Evolutionary conservation across 495 filamentous ascomycete species (phyloP).

Genomic region (Daldinia bambusicola): DNA sequence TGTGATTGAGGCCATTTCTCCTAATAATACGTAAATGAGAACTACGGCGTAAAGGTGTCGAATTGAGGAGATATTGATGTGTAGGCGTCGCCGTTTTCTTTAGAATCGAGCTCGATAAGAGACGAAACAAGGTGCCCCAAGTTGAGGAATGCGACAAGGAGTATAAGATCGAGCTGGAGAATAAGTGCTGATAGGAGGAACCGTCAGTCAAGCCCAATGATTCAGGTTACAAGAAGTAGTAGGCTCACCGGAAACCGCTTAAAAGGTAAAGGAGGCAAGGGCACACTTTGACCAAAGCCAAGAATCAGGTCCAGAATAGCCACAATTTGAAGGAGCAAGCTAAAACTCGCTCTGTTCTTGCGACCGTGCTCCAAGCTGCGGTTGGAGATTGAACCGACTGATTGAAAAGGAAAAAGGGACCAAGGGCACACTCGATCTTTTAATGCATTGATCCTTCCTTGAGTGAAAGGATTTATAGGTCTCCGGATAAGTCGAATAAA

Average conservation of each 20-base stretch:
- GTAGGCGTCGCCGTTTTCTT: conserved; percentile 16
- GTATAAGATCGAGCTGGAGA: background rate
- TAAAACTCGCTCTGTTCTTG: conserved; percentile 24
- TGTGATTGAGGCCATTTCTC: conserved; percentile 34
- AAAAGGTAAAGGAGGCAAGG: conserved; percentile 4
- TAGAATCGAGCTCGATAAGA: conserved; percentile 3
- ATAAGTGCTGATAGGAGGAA: conserved; percentile 14
- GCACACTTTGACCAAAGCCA: conserved; percentile 3
- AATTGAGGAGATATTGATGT: conserved; percentile 15
- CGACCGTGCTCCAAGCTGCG: conserved; percentile 10
- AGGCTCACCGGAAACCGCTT: conserved; percentile 24
- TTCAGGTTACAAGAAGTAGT: background rate
- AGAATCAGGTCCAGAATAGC: background rate
- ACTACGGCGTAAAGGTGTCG: background rate
- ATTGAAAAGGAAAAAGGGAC: background rate
- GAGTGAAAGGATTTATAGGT: conserved; percentile 8
- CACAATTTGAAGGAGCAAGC: conserved; percentile 3
- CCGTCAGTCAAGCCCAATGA: conserved; percentile 3
- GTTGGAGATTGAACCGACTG: background rate
- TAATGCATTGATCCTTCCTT: conserved; percentile 17
- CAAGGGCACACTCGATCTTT: conserved; percentile 16
- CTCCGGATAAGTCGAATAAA: conserved; percentile 11
- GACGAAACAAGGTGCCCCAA: background rate
- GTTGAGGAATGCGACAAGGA: background rate
- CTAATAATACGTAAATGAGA: conserved; percentile 10